Conservation (phyloP, 257 asterid genomes). For the Cruciata laevipes region DNA sequence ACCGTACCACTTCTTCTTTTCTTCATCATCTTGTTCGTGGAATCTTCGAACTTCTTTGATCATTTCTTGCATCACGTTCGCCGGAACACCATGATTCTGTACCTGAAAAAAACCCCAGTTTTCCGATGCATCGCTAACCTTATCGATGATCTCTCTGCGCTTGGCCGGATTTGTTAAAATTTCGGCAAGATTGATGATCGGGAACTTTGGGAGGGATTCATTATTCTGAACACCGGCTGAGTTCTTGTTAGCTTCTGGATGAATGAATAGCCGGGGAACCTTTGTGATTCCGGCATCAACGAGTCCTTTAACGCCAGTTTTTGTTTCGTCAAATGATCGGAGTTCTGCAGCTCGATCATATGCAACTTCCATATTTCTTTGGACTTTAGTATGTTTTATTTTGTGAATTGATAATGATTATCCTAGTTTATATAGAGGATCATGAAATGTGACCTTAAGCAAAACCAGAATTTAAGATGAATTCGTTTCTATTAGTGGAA, state of each 20-base stretch:
- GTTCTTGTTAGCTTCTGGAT: not conserved
- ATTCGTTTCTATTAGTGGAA: too few relatives aligned
- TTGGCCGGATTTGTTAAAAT: too few relatives aligned
- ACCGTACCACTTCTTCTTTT: not conserved
- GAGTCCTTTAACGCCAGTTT: conserved; percentile 60
- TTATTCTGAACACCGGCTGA: not conserved
- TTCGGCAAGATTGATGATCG: too few relatives aligned
- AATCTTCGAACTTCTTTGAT: conserved; percentile 17
- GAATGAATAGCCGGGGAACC: conserved; percentile 37
- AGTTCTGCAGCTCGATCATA: too few relatives aligned
- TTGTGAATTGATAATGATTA: too few relatives aligned
- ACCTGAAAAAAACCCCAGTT: conserved; percentile 9
- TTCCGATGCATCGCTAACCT: conserved; percentile 17
- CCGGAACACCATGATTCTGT: conserved; percentile 29
- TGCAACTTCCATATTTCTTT: too few relatives aligned
- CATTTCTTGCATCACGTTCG: too few relatives aligned
- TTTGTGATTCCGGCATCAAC: conserved; percentile 37
- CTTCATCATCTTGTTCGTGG: not conserved
- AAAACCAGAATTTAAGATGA: too few relatives aligned
- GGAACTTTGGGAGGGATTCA: too few relatives aligned
- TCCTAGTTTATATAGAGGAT: too few relatives aligned
- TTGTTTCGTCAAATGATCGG: conserved; percentile 44
- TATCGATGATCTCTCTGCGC: conserved; percentile 4
- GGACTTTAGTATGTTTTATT: too few relatives aligned
- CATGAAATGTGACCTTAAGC: too few relatives aligned